Percentiles rank a stretch among this genome's conserved stretches.
Conservation (phyloP, 331 rosid species). For the Cydonia oblonga region DNA sequence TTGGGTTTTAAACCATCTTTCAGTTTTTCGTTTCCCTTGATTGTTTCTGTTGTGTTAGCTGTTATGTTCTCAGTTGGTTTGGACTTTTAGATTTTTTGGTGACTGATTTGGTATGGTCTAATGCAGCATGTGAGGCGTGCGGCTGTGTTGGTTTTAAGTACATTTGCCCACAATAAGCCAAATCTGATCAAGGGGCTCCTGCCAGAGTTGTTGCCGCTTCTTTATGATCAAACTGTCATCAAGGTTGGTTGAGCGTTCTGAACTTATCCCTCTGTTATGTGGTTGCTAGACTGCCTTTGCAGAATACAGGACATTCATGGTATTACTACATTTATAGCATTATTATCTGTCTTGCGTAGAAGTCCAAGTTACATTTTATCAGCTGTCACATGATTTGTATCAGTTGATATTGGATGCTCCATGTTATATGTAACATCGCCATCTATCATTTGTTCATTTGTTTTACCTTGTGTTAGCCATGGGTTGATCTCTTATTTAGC, state of each 20-base stretch:
- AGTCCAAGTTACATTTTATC: too few species aligned
- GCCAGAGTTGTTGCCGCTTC: constrained; percentile 92
- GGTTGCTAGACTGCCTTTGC: background rate
- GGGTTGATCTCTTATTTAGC: constrained; percentile 1
- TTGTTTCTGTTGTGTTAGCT: background rate
- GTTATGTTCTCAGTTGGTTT: constrained; percentile 11
- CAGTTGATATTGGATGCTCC: background rate
- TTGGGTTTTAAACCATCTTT: background rate
- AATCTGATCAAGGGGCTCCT: constrained; percentile 93
- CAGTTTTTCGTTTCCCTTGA: background rate
- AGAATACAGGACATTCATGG: background rate
- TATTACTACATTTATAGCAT: background rate
- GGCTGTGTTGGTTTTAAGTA: constrained; percentile 93
- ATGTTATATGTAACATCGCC: background rate
- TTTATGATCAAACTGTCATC: constrained; percentile 92
- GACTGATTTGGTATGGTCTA: constrained; percentile 15
- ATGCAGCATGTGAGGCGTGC: constrained; percentile 98
- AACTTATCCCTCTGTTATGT: background rate
- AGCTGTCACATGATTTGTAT: background rate
- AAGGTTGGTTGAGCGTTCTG: constrained; percentile 46
- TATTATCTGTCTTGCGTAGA: too few species aligned
- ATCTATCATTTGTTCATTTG: background rate
- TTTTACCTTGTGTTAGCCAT: background rate
- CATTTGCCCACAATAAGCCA: constrained; percentile 98
- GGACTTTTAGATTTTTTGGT: constrained; percentile 13